Evolutionary conservation across 805 yeast species (phyloP).

Genomic region (Candida namnaoensis): DNA sequence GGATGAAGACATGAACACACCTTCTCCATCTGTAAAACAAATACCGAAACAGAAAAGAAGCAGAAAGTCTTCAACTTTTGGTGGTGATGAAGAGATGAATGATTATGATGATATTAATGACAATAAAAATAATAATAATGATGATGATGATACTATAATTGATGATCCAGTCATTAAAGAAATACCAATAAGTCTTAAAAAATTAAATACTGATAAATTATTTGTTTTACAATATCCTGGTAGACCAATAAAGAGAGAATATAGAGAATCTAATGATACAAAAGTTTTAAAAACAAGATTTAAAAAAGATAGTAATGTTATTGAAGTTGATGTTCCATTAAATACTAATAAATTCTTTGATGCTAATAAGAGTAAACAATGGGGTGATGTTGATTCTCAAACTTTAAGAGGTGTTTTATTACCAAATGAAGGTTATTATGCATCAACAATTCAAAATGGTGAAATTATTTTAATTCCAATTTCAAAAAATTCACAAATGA

Average conservation of each 20-base stretch:
- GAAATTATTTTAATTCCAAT: slow-evolving; percentile 60
- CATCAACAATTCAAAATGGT: slow-evolving; percentile 33
- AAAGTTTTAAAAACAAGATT: slow-evolving; percentile 36
- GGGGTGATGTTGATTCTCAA: slow-evolving; percentile 57
- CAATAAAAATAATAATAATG: slow-evolving; percentile 9
- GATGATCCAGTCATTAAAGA: slow-evolving; percentile 49
- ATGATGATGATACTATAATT: slow-evolving; percentile 9
- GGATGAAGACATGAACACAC: slow-evolving; percentile 5
- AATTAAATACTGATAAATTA: slow-evolving; percentile 21
- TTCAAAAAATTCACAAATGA: slow-evolving; percentile 60
- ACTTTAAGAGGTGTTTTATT: slow-evolving; percentile 64
- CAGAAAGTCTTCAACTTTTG: neutral
- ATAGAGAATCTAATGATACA: slow-evolving; percentile 25
- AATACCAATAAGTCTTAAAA: slow-evolving; percentile 43
- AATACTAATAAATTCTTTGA: slow-evolving; percentile 65
- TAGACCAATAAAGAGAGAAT: slow-evolving; percentile 34
- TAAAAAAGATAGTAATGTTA: slow-evolving; percentile 51
- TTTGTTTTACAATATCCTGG: slow-evolving; percentile 56
- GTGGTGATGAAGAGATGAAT: slow-evolving; percentile 3
- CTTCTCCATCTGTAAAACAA: neutral
- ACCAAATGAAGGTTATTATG: slow-evolving; percentile 41
- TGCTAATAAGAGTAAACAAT: slow-evolving; percentile 47
- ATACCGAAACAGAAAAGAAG: slow-evolving; percentile 6
- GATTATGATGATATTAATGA: slow-evolving; percentile 16
- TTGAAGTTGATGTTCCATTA: slow-evolving; percentile 74